Conservation (phyloP, 257 asterid species). For the Forsythia viridissima region DNA sequence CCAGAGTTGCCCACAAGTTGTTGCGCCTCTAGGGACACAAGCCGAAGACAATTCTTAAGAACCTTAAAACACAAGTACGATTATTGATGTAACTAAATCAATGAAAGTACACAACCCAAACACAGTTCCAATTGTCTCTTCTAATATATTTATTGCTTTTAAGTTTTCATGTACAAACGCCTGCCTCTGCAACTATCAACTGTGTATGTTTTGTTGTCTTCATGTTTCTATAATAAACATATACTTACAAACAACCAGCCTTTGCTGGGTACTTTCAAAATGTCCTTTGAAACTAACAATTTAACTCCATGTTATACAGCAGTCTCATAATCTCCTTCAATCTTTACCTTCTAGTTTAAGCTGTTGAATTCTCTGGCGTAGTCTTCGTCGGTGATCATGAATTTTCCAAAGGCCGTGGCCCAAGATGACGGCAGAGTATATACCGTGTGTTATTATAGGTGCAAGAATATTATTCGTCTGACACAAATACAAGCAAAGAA, state of each 20-base stretch:
- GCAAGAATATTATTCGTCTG: conserved; percentile 89
- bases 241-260: background rate
- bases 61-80: too few relatives aligned
- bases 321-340: conserved; percentile 32
- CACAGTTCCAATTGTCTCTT: background rate
- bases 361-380: conserved; percentile 74
- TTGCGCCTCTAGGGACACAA: too few relatives aligned
- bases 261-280: background rate
- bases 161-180: background rate
- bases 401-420: conserved; percentile 98
- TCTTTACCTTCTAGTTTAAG: conserved; percentile 53
- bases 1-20: too few relatives aligned
- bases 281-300: background rate
- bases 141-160: background rate
- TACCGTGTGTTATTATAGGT: conserved; percentile 87
- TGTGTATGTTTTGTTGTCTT: background rate
- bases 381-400: conserved; percentile 71
- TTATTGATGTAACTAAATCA: background rate
- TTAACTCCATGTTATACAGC: background rate
- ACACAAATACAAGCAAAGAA: conserved; percentile 3
- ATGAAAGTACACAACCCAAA: background rate
- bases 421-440: conserved; percentile 78
- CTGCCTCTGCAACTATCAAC: background rate
- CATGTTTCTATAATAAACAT: background rate
- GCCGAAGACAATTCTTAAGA: too few relatives aligned